Conservation (phyloP, 768 basidiomycete genomes). For the Hydnomerulius pinastri region DNA sequence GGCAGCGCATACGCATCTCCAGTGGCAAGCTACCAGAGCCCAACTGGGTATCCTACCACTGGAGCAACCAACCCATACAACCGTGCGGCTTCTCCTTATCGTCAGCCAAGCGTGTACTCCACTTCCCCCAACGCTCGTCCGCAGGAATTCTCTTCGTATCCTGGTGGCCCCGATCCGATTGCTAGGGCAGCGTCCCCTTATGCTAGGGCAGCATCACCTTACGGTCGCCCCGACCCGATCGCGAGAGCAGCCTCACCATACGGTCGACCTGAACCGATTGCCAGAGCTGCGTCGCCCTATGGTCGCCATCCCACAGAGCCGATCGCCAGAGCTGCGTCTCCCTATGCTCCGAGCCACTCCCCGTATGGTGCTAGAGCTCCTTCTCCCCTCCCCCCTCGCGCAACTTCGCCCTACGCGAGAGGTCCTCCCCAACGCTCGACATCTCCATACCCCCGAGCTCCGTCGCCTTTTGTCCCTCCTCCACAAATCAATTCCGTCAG, state of each 20-base stretch:
- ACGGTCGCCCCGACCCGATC: constrained; percentile 33
- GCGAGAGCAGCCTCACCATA: constrained; percentile 32
- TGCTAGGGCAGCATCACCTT: constrained; percentile 24
- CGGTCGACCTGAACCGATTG: constrained; percentile 42
- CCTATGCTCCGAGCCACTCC: constrained; percentile 26
- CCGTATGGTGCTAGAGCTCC: constrained; percentile 30
- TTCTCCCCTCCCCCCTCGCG: constrained; percentile 29
- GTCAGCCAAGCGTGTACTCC: constrained; percentile 32
- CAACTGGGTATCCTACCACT: constrained; percentile 32
- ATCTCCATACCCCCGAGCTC: constrained; percentile 32
- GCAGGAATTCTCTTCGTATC: constrained; percentile 45
- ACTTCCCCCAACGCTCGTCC: constrained; percentile 53
- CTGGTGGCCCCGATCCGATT: constrained; percentile 37
- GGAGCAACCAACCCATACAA: constrained; percentile 27
- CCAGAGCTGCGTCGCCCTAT: constrained; percentile 35
- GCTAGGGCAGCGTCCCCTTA: constrained; percentile 36
- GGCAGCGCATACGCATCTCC: constrained; percentile 24
- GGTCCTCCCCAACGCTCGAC: constrained; percentile 25
- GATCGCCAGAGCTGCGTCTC: constrained; percentile 41
- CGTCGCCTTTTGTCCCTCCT: constrained; percentile 30
- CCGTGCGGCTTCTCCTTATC: constrained; percentile 38
- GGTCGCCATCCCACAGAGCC: constrained; percentile 39
- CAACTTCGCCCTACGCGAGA: constrained; percentile 20
- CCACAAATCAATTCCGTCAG: constrained; percentile 7
- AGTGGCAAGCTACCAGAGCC: constrained; percentile 27